Conservation (phyloP, 768 basidiomycete species). For the Suillus spraguei region DNA sequence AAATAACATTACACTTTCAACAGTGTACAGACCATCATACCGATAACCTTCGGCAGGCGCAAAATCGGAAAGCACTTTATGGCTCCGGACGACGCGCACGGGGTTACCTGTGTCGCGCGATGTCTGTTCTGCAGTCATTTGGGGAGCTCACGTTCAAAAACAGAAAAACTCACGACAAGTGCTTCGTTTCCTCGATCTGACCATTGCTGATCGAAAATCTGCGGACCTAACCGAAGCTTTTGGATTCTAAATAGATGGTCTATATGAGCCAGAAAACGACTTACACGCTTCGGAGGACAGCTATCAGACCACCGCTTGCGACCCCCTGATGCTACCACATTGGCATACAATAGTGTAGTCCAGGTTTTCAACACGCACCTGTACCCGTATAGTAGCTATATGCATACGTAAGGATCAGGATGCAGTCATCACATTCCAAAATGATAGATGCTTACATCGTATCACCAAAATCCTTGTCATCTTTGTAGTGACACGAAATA, state of each 20-base stretch:
- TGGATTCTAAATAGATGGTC: background rate
- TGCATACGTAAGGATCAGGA: constrained; percentile 8
- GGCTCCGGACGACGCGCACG: constrained; percentile 31
- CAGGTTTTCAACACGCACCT: constrained; percentile 7
- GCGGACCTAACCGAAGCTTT: constrained; percentile 26
- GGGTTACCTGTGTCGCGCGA: constrained; percentile 24
- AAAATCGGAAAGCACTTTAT: constrained; percentile 23
- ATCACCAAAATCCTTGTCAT: constrained; percentile 29
- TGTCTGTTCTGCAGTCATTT: constrained; percentile 16
- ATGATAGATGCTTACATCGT: constrained; percentile 23
- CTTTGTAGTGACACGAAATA: constrained; percentile 24
- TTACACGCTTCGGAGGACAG: constrained; percentile 24
- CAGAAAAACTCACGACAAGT: constrained; percentile 19
- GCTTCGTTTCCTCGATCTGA: constrained; percentile 14
- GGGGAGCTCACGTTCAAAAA: background rate
- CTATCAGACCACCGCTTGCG: constrained; percentile 13
- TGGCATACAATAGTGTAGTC: background rate
- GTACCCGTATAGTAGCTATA: constrained; percentile 31
- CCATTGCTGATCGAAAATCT: constrained; percentile 28
- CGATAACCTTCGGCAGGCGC: constrained; percentile 29
- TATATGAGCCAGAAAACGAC: constrained; percentile 6
- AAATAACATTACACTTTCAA: constrained; percentile 20
- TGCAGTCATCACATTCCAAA: background rate
- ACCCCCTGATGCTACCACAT: constrained; percentile 17
- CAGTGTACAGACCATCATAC: constrained; percentile 34